phyloP scores from a whole-genome alignment of 2,329 filamentous ascomycete species.

The Mollisia scopiformis region DNA sequence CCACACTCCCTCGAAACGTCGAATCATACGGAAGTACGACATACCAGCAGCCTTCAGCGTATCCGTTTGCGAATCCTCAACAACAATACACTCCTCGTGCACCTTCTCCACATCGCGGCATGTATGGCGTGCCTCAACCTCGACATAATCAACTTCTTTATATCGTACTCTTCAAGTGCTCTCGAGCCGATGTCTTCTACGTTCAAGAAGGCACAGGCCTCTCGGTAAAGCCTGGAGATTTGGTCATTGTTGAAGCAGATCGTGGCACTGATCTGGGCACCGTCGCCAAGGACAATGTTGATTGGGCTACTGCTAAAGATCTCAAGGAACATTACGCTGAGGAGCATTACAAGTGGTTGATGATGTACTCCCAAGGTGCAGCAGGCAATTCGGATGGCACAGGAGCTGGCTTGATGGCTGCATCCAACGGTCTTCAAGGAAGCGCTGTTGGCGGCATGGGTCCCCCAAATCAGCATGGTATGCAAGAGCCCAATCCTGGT shows the following conservation, averaged over 20 bases:
- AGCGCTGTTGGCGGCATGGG: slow-evolving; percentile 80
- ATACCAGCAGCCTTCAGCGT: slow-evolving; percentile 24
- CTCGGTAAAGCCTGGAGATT: slow-evolving; percentile 85
- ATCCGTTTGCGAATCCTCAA: slow-evolving; percentile 29
- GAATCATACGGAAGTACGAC: slow-evolving; percentile 24
- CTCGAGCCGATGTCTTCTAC: slow-evolving; percentile 93
- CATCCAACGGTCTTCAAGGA: slow-evolving; percentile 64
- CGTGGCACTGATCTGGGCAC: slow-evolving; percentile 94
- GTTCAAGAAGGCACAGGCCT: slow-evolving; percentile 94
- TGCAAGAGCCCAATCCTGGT: slow-evolving; percentile 69
- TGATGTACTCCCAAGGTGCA: slow-evolving; percentile 93
- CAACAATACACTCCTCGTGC: slow-evolving; percentile 43
- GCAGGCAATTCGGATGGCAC: slow-evolving; percentile 63
- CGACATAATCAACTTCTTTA: slow-evolving; percentile 74
- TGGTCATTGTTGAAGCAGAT: slow-evolving; percentile 97
- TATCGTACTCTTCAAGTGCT: slow-evolving; percentile 96
- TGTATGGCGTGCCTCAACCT: slow-evolving; percentile 63
- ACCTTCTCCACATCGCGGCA: slow-evolving; percentile 62
- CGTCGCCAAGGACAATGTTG: slow-evolving; percentile 85
- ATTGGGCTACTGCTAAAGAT: slow-evolving; percentile 85
- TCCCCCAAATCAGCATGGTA: slow-evolving; percentile 71
- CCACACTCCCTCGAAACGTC: slow-evolving; percentile 27
- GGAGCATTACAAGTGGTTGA: slow-evolving; percentile 97
- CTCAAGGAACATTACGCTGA: slow-evolving; percentile 90
- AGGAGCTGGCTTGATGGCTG: slow-evolving; percentile 64